These are phyloP conservation scores for Candida maesae DNA, from an alignment of 805 yeast species.

Conservation along the genomic window DNA sequence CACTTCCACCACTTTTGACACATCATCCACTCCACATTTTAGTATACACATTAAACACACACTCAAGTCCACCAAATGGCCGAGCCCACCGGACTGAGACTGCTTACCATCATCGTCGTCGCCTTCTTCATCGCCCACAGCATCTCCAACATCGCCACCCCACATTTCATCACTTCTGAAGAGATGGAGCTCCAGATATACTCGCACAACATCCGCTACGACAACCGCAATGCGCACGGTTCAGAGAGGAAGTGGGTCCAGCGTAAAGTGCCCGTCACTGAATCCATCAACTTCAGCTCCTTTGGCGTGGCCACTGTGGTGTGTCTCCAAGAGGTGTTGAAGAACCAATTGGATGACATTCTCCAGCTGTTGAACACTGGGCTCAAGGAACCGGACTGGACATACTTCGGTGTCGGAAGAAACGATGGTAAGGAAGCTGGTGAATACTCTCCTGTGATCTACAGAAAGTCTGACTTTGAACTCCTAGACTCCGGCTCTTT, in stretches of 20 bases:
- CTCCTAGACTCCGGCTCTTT: conserved; percentile 39
- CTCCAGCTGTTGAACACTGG: conserved; percentile 30
- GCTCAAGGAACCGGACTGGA: conserved; percentile 31
- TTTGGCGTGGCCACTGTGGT: conserved; percentile 37
- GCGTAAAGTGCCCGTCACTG: conserved; percentile 36
- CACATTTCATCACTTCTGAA: not conserved
- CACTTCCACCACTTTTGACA: too few species aligned
- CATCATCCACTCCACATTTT: too few species aligned
- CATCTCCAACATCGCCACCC: conserved; percentile 3
- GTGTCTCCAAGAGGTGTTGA: conserved; percentile 45
- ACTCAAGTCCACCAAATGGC: not conserved
- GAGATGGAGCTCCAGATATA: conserved; percentile 25
- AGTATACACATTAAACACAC: too few species aligned
- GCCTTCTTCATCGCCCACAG: conserved; percentile 6
- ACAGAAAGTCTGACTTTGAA: conserved; percentile 34
- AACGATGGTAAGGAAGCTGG: conserved; percentile 48
- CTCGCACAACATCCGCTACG: conserved; percentile 45
- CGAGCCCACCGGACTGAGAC: not conserved
- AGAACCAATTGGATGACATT: conserved; percentile 44
- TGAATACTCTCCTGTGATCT: conserved; percentile 49
- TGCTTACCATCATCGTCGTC: not conserved
- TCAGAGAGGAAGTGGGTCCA: conserved; percentile 45
- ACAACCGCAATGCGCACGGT: conserved; percentile 31
- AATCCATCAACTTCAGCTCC: conserved; percentile 38
- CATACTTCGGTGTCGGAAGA: conserved; percentile 48